Percentiles rank a stretch among this genome's conserved stretches.
phyloP scores from a whole-genome alignment of 2,329 filamentous ascomycete genomes.

The Hymenoscyphus salicellus region DNA sequence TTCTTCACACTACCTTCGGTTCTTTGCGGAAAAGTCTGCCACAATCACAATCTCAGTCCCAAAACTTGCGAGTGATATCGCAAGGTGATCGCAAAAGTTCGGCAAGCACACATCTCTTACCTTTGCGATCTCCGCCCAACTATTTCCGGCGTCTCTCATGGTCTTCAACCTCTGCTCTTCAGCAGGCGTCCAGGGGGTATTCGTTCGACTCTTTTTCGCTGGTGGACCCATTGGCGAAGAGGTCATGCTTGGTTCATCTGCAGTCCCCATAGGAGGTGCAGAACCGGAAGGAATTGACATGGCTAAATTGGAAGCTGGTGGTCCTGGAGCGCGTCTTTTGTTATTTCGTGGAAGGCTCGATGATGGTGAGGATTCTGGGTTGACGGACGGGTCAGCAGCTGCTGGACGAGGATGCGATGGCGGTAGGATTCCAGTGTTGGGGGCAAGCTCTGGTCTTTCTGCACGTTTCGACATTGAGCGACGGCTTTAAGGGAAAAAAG shows the following conservation, averaged over 20 bases:
- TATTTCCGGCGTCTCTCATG: conserved; percentile 89
- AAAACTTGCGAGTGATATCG: conserved; percentile 19
- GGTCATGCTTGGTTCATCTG: conserved; percentile 29
- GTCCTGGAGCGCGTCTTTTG: conserved; percentile 30
- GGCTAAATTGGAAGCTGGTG: conserved; percentile 14
- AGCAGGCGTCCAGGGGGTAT: conserved; percentile 94
- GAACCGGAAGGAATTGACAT: conserved; percentile 28
- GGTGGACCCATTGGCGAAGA: conserved; percentile 46
- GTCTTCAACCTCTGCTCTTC: conserved; percentile 90
- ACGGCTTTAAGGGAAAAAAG: conserved; percentile 15
- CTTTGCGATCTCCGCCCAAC: conserved; percentile 98
- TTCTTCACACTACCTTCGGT: conserved; percentile 99
- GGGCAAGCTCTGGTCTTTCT: conserved; percentile 28
- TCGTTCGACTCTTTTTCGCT: conserved; percentile 92
- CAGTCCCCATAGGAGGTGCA: conserved; percentile 13
- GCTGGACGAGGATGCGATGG: conserved; percentile 24
- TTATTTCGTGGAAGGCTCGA: conserved; percentile 28
- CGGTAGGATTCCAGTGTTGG: conserved; percentile 23
- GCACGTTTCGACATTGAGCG: conserved; percentile 35
- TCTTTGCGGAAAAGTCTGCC: conserved; percentile 80
- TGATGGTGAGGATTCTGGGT: conserved; percentile 24
- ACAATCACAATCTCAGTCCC: conserved; percentile 22
- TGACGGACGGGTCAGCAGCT: conserved; percentile 24
- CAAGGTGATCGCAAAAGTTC: neutral
- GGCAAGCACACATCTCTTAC: conserved; percentile 45